These are phyloP conservation scores for Periconia sp. DNA, from an alignment of 2,329 filamentous ascomycete genomes.

Conservation along the genomic window DNA sequence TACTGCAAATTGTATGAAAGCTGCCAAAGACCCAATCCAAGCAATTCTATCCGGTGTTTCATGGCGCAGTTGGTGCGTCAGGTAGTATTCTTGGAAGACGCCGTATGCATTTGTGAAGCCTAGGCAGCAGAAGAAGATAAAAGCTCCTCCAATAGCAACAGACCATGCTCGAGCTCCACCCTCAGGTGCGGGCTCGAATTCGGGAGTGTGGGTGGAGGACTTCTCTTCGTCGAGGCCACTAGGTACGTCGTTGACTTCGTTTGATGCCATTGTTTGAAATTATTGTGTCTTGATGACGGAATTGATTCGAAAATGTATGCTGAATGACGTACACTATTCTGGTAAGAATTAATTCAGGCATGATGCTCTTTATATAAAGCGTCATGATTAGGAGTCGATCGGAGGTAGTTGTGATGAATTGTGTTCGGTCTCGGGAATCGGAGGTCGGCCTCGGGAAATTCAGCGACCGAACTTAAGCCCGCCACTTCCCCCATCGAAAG, in stretches of 20 bases:
- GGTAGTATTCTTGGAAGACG: conserved; percentile 54
- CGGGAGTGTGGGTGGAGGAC: background rate
- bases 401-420: too few relatives aligned
- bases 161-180: conserved; percentile 43
- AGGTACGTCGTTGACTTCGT: background rate
- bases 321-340: too few relatives aligned
- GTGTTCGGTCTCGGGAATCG: too few relatives aligned
- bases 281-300: too few relatives aligned
- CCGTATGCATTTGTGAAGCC: conserved; percentile 50
- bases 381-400: too few relatives aligned
- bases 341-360: too few relatives aligned
- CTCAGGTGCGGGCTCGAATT: conserved; percentile 44
- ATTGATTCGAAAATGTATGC: too few relatives aligned
- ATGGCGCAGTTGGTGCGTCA: conserved; percentile 43
- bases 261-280: background rate
- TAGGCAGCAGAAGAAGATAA: conserved; percentile 40
- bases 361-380: too few relatives aligned
- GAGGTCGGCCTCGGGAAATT: too few relatives aligned
- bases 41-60: conserved; percentile 45
- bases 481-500: too few relatives aligned
- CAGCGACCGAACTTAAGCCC: too few relatives aligned
- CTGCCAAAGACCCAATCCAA: conserved; percentile 51
- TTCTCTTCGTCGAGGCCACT: conserved; percentile 3
- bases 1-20: conserved; percentile 56
- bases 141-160: conserved; percentile 39